phyloP scores from a whole-genome alignment of 2,329 filamentous ascomycete genomes.

The Aspergillus fischeri region DNA sequence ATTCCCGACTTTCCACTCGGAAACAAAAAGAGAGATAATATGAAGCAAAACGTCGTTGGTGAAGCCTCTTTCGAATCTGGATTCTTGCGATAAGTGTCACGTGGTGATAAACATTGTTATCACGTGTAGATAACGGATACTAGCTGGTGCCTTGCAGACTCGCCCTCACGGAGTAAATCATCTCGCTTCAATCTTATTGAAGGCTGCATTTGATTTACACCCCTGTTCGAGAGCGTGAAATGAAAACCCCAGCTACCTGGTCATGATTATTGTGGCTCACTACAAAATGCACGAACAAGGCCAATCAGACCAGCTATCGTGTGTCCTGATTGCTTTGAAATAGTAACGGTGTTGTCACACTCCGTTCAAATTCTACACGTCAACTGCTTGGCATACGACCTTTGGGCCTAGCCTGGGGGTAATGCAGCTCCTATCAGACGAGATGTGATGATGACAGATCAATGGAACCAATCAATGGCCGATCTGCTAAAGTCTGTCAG shows the following conservation, averaged over 20 bases:
- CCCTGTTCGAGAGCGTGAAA: background rate
- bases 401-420: background rate
- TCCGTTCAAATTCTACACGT: background rate
- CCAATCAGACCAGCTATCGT: background rate
- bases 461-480: background rate
- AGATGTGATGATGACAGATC: conserved; percentile 3
- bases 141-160: background rate
- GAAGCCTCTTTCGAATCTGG: background rate
- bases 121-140: background rate
- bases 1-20: conserved; percentile 1
- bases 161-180: background rate
- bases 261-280: background rate
- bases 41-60: background rate
- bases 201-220: background rate
- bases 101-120: background rate
- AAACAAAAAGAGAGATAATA: background rate
- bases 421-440: background rate
- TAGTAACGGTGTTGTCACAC: background rate
- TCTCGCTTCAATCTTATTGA: background rate
- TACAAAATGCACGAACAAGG: background rate
- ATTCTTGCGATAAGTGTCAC: background rate
- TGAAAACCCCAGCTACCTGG: background rate
- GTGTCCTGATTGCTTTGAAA: background rate
- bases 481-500: background rate
- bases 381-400: background rate